A percentile compares a stretch with the other conserved stretches of the same genome.
These are phyloP conservation scores for Geotrichum siamense DNA, from an alignment of 1,139 yeast genomes.

Conservation along the genomic window DNA sequence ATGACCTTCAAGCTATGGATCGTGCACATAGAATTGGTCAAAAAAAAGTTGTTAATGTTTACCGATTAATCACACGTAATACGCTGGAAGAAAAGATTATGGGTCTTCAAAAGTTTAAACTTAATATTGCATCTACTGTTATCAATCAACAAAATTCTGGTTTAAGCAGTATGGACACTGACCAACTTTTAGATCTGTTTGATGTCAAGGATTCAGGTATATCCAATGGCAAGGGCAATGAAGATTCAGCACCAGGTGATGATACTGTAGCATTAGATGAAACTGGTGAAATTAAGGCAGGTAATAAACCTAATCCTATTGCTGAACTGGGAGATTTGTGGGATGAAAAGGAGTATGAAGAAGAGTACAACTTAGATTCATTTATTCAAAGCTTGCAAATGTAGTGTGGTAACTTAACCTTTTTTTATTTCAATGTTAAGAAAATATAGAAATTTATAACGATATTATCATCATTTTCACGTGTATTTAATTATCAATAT, in stretches of 20 bases:
- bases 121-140: conserved; percentile 93
- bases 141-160: conserved; percentile 97
- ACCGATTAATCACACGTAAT: conserved; percentile 82
- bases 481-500: too few species aligned
- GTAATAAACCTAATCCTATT: conserved; percentile 51
- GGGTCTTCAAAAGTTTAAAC: conserved; percentile 96
- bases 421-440: too few species aligned
- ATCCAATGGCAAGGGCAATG: conserved; percentile 29
- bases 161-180: conserved; percentile 91
- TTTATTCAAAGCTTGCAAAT: conserved; percentile 70
- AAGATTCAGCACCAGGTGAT: conserved; percentile 33
- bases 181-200: conserved; percentile 84
- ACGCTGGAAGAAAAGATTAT: conserved; percentile 95
- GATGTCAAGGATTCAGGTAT: conserved; percentile 57
- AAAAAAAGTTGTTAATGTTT: conserved; percentile 93
- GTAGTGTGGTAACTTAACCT: conserved; percentile 11
- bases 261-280: too few species aligned
- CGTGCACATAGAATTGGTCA: conserved; percentile 98
- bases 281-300: conserved; percentile 54
- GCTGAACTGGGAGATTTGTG: conserved; percentile 91
- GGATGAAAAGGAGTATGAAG: conserved; percentile 95
- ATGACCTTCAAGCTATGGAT: conserved; percentile 98
- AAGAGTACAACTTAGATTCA: conserved; percentile 88
- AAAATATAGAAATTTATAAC: too few species aligned
- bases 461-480: too few species aligned